A percentile compares a stretch with the other conserved stretches of the same genome.
phyloP scores from a whole-genome alignment of 2,329 filamentous ascomycete species.

The Arthrobotrys pseudoclavata region DNA sequence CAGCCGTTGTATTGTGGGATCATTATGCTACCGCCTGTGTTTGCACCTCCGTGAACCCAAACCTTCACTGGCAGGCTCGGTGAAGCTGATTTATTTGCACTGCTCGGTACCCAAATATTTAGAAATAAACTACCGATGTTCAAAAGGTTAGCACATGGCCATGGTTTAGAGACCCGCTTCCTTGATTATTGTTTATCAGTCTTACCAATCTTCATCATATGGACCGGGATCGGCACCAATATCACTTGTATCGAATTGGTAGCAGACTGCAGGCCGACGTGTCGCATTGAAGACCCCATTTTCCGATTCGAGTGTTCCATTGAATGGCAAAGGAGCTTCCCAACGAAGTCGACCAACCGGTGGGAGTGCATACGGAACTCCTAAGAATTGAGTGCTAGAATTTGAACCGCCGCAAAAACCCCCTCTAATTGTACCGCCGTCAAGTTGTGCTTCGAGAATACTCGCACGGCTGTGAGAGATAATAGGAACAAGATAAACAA shows the following conservation, averaged over 20 bases:
- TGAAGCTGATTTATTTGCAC: background rate
- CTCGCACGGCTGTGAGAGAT: background rate
- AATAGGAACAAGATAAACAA: background rate
- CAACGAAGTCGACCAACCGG: conserved; percentile 45
- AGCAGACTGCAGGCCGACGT: conserved; percentile 17
- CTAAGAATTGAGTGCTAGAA: conserved; percentile 37
- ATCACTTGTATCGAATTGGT: conserved; percentile 29
- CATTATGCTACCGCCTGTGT: conserved; percentile 41
- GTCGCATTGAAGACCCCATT: conserved; percentile 36
- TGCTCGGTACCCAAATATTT: conserved; percentile 42
- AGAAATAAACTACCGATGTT: conserved; percentile 29
- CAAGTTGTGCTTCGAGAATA: conserved; percentile 27
- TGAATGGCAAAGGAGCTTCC: conserved; percentile 40
- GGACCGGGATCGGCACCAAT: conserved; percentile 7
- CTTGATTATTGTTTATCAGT: background rate
- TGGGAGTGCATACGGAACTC: conserved; percentile 44
- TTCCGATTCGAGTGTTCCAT: conserved; percentile 28
- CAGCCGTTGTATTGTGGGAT: conserved; percentile 43
- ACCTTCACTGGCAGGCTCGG: conserved; percentile 45
- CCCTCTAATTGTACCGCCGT: conserved; percentile 23
- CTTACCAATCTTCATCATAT: conserved; percentile 53
- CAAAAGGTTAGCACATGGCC: background rate
- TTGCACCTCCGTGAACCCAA: conserved; percentile 45
- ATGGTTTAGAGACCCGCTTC: too few relatives aligned
- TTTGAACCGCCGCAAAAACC: conserved; percentile 8